Conservation (phyloP, 2,329 filamentous ascomycete genomes). For the Aspergillus sp. region DNA sequence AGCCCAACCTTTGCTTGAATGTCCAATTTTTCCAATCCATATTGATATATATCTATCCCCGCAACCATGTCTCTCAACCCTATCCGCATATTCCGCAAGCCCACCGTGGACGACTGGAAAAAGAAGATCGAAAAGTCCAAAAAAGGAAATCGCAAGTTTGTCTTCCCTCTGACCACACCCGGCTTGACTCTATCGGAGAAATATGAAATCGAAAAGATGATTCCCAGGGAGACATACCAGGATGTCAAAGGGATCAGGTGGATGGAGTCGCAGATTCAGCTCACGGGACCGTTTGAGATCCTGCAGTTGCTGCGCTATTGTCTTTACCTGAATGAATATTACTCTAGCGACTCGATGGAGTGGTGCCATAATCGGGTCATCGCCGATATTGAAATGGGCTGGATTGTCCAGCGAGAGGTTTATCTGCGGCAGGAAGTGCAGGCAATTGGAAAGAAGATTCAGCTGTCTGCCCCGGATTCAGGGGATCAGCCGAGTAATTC, state of each 20-base stretch:
- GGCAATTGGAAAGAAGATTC: not conserved
- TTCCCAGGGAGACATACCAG: not conserved
- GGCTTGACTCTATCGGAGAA: not conserved
- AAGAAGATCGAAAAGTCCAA: constrained; percentile 1
- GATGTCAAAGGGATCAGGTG: not conserved
- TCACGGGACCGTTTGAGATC: not conserved
- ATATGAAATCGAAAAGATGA: not conserved
- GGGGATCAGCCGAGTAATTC: not conserved
- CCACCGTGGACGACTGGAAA: no score
- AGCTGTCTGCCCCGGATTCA: not conserved
- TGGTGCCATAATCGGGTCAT: not conserved
- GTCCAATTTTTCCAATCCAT: no score
- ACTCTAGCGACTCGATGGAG: not conserved
- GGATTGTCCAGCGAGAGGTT: not conserved
- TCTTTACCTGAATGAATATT: not conserved
- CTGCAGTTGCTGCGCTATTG: not conserved
- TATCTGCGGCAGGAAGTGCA: not conserved
- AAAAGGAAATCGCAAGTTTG: not conserved
- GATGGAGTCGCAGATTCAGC: not conserved
- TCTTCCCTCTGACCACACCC: not conserved
- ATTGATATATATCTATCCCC: no score
- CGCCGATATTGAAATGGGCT: not conserved
- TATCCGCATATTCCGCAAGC: no score
- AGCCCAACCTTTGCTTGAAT: no score
- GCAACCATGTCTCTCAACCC: no score